These are phyloP conservation scores for Pluteus cervinus DNA, from an alignment of 768 basidiomycete species.

Conservation along the genomic window DNA sequence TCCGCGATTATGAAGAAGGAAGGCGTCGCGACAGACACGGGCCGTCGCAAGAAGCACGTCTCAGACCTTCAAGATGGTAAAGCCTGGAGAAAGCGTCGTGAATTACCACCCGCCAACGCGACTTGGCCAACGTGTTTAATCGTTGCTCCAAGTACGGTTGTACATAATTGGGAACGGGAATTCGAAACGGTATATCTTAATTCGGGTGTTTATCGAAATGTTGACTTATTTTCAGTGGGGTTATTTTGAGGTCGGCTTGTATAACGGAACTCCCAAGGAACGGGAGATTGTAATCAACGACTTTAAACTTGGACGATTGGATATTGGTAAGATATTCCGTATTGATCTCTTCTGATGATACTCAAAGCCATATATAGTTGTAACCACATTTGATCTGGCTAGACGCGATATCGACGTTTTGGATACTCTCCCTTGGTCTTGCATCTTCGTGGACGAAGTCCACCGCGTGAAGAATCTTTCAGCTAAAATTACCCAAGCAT, in stretches of 20 bases:
- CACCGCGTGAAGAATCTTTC: conserved; percentile 82
- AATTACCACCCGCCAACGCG: conserved; percentile 58
- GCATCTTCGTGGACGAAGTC: conserved; percentile 82
- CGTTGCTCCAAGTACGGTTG: conserved; percentile 79
- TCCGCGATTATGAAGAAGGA: conserved; percentile 88
- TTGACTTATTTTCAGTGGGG: conserved; percentile 64
- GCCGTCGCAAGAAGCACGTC: conserved; percentile 64
- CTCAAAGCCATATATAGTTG: conserved; percentile 45
- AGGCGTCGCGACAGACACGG: conserved; percentile 57
- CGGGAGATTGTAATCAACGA: conserved; percentile 55
- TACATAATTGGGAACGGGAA: conserved; percentile 88
- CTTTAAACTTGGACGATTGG: conserved; percentile 78
- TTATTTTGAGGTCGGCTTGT: conserved; percentile 83
- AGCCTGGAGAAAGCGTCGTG: conserved; percentile 46
- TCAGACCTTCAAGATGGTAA: conserved; percentile 54
- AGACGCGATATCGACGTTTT: conserved; percentile 65
- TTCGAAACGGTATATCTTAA: conserved; percentile 56
- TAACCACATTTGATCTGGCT: conserved; percentile 78
- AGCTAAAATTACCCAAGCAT: conserved; percentile 61
- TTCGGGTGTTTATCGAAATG: background rate
- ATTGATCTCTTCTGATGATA: too few species aligned
- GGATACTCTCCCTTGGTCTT: conserved; percentile 63
- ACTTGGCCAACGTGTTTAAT: conserved; percentile 88
- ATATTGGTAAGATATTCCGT: conserved; percentile 66
- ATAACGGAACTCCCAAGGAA: conserved; percentile 45